Percentiles rank a stretch among this genome's conserved stretches.
Evolutionary conservation across 768 basidiomycete species (phyloP).

Genomic region (Lactarius indigo): DNA sequence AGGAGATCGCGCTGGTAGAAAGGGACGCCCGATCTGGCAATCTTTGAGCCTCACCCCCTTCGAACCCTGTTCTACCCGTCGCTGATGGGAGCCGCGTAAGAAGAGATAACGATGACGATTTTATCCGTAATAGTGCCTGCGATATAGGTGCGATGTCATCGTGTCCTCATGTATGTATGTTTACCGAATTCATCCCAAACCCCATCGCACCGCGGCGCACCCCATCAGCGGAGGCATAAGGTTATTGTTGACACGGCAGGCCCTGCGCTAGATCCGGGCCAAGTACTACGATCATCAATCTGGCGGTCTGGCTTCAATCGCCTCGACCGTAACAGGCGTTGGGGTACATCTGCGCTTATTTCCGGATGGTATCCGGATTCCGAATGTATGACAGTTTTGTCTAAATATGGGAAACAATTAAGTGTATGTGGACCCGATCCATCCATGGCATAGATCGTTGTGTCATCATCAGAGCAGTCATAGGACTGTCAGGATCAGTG

Average conservation of each 20-base stretch:
- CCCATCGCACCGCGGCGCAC: background rate
- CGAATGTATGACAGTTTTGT: background rate
- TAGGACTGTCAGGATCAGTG: background rate
- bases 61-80: background rate
- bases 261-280: background rate
- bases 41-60: conserved; percentile 9
- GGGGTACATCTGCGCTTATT: conserved; percentile 5
- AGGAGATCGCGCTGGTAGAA: conserved; percentile 79
- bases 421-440: background rate
- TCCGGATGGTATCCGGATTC: background rate
- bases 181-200: conserved; percentile 1
- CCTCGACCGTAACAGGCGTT: background rate
- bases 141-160: background rate
- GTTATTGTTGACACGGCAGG: background rate
- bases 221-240: background rate
- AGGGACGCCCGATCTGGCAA: conserved; percentile 40
- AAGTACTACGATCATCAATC: background rate
- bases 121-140: background rate
- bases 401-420: background rate
- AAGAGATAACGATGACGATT: background rate
- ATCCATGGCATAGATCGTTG: too few species aligned
- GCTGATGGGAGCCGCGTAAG: background rate
- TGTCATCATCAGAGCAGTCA: too few species aligned
- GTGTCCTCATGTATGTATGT: conserved; percentile 4
- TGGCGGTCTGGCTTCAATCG: background rate